Base-by-base conservation (phyloP, 1,284 basidiomycete genomes). In the Cystobasidiaceae sp. region DNA sequence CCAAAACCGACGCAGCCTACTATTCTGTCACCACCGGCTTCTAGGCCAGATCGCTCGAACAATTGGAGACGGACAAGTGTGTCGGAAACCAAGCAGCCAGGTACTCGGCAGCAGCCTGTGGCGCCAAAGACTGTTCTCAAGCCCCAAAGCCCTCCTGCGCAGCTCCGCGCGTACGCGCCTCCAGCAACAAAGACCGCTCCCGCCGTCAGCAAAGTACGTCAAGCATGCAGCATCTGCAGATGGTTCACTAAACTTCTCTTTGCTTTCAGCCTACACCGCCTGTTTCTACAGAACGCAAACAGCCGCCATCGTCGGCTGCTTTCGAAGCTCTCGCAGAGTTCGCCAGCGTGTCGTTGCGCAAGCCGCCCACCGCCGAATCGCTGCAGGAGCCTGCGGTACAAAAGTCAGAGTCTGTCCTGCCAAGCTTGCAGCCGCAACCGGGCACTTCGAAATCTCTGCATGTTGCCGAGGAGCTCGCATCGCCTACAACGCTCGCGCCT, bases 61-160 rank as follows among this genome's bases (percentile, higher is more conserved):
- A 55, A 49, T 17, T 64, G 61, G 61, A 37, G 61, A 34, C 33
- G 41, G 15, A 25, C 61, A 2, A 64, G 61, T 44, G 34, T 43
- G 8, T 28, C 49, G 8, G 48, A 61, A 17, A 17, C 32, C 34
- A 61, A 49, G 23, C 6, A 33, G 8, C 21, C 56, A 27, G 43
- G 27, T 27, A 7, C 30, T 23, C 60, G 30, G 23, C 23, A 41
- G 19, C 41, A 54, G 30, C 4, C 27, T 27, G 28, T 45, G 25
- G 34, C 11, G 39, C 19, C 49, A 17, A 34, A 37, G n/a, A 23
- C 23, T 15, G 13, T 21, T 46, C 46, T 25, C 11, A 9, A 39
- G n/a, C 9, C 37, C 11, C 37, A 39, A n/a, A 44, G 25, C n/a
- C 43, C 25, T 44, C 43, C 15, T 23, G 43, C 15, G 4, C 6